Percentiles rank a stretch among this genome's conserved stretches.
Conservation (phyloP, 2,329 filamentous ascomycete species). For the Calycina herbarum region DNA sequence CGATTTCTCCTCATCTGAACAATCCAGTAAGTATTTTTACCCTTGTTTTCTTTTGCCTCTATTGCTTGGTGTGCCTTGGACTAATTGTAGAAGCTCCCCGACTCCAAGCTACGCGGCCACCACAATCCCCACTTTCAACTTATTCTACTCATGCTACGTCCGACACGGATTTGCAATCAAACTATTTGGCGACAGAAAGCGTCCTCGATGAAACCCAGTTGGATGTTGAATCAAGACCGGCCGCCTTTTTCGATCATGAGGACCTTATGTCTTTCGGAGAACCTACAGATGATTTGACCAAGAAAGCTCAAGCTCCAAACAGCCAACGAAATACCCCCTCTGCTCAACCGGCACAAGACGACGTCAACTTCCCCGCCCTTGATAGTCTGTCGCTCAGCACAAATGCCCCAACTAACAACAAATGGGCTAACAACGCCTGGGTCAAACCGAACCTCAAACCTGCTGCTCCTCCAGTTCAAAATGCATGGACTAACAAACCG, state of each 20-base stretch:
- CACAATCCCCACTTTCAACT: background rate
- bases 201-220: background rate
- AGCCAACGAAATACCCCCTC: background rate
- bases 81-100: background rate
- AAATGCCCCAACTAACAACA: too few species aligned
- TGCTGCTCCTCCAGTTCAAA: too few species aligned
- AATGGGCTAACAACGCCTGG: too few species aligned
- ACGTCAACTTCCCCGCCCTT: too few species aligned
- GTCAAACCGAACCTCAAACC: too few species aligned
- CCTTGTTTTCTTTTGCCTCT: background rate
- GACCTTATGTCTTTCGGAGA: constrained; percentile 3
- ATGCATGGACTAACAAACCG: too few species aligned
- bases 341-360: too few species aligned
- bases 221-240: background rate
- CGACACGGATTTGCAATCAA: background rate
- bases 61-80: background rate
- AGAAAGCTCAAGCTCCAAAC: background rate
- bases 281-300: background rate
- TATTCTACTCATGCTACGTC: background rate
- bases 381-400: too few species aligned
- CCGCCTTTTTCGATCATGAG: background rate
- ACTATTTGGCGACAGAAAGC: background rate
- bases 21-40: background rate
- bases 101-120: background rate
- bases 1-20: background rate